Conservation (phyloP, 2,329 filamentous ascomycete genomes). For the Aspergillus chevalieri region DNA sequence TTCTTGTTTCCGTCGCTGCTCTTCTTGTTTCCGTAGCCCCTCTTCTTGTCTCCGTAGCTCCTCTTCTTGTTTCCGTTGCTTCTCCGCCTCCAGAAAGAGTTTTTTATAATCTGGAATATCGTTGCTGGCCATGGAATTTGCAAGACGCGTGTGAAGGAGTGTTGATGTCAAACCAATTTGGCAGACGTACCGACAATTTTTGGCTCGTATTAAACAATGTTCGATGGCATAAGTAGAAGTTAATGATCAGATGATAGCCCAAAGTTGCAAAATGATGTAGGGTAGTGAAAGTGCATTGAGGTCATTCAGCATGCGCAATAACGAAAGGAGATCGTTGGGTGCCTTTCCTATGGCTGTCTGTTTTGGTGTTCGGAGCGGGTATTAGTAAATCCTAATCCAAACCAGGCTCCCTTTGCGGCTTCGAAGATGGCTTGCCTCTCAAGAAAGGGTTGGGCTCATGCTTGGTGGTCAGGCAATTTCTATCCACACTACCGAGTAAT, state of each 20-base stretch:
- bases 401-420: too few species aligned
- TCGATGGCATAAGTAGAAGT: neutral
- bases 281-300: neutral
- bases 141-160: neutral
- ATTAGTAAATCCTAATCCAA: too few species aligned
- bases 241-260: neutral
- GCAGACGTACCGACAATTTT: neutral
- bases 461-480: neutral
- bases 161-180: neutral
- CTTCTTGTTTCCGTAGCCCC: slow-evolving; percentile 1
- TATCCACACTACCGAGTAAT: neutral
- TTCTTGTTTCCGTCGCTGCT: slow-evolving; percentile 3
- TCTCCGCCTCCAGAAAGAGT: neutral
- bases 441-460: neutral
- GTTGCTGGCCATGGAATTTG: neutral
- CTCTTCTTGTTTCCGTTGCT: neutral
- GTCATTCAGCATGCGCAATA: neutral
- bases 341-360: neutral
- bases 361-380: too few species aligned
- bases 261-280: neutral
- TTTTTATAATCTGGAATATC: neutral
- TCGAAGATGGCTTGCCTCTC: neutral
- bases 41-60: neutral
- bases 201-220: neutral
- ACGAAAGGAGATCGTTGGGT: neutral